phyloP scores from a whole-genome alignment of 495 filamentous ascomycete species.

The Venustampulla echinocandica region DNA sequence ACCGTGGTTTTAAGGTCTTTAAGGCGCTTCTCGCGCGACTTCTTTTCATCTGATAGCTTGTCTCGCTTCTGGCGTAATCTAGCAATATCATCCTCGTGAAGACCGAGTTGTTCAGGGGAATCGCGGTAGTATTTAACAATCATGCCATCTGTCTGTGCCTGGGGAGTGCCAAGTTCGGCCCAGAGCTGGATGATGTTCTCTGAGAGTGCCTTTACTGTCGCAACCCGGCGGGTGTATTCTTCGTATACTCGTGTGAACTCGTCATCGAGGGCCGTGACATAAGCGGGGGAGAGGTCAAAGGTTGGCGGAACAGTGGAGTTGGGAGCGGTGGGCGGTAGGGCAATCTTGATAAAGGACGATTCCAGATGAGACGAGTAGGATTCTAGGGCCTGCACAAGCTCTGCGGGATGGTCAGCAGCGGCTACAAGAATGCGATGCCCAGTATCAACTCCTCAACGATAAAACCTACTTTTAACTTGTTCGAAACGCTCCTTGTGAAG shows the following conservation, averaged over 20 bases:
- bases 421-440: neutral
- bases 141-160: slow-evolving; percentile 77
- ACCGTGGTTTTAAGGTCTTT: slow-evolving; percentile 67
- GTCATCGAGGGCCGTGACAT: slow-evolving; percentile 74
- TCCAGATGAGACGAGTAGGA: slow-evolving; percentile 95
- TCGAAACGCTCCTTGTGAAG: slow-evolving; percentile 84
- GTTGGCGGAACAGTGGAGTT: slow-evolving; percentile 66
- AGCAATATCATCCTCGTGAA: slow-evolving; percentile 76
- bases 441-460: neutral
- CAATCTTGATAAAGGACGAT: slow-evolving; percentile 68
- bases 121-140: slow-evolving; percentile 87
- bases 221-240: slow-evolving; percentile 77
- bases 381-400: slow-evolving; percentile 85
- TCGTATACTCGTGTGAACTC: slow-evolving; percentile 93
- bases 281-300: slow-evolving; percentile 84
- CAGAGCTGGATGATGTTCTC: slow-evolving; percentile 90
- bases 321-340: slow-evolving; percentile 68
- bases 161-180: slow-evolving; percentile 88
- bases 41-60: slow-evolving; percentile 89
- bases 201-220: slow-evolving; percentile 60
- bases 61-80: slow-evolving; percentile 65
- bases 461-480: slow-evolving; percentile 79
- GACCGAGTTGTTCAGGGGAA: slow-evolving; percentile 82
- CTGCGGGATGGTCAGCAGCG: slow-evolving; percentile 34
- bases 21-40: slow-evolving; percentile 69